Base-by-base conservation (phyloP, 805 yeast genomes). In the Candida argentea region DNA sequence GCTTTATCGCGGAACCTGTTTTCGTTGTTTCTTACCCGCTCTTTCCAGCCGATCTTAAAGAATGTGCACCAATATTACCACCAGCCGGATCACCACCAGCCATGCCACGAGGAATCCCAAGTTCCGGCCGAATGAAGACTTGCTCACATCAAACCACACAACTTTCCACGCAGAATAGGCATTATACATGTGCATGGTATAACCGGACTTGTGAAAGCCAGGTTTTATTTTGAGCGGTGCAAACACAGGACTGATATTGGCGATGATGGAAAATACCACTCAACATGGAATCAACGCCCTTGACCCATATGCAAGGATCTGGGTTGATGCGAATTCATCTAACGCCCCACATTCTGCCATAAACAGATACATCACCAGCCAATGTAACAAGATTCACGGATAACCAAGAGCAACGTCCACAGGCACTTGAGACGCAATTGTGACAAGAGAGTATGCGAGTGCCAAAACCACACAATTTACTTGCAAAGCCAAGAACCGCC, bases 151-250 rank as follows among this genome's bases (percentile, higher is more conserved):
- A 26, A 54, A 56, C 28, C 55, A 52, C 5, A 55, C 46, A 12
- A 56, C 58, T 32, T 45, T 50, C 30, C 51, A 39, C 1, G 50
- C 44, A 28, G 52, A 55, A 26, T 46, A 55, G 1, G 47, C 40
- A 26, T 54, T 52, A 35, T 36, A 46, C 56, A 56, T 52, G 3
- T 61, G 63, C 37, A 55, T 32, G 8, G 57, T 58, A 35, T 57
- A 56, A 1, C 63, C 64, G 31, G 44, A 55, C 24, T 52, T 42
- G 32, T 42, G 54, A 24, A 57, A 46, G 6, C 41, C 39, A 0
- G 65, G 59, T 15, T 38, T 32, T 20, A 58, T 39, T 4, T 38
- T 55, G 20, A 56, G 35, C 2, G 65, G 61, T 2, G 57, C 50
- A 35, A 53, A 52, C 5, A 58, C 44, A 5, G 57, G 46, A 5